phyloP scores from a whole-genome alignment of 345 rosid genomes.

The Kandelia obovata region DNA sequence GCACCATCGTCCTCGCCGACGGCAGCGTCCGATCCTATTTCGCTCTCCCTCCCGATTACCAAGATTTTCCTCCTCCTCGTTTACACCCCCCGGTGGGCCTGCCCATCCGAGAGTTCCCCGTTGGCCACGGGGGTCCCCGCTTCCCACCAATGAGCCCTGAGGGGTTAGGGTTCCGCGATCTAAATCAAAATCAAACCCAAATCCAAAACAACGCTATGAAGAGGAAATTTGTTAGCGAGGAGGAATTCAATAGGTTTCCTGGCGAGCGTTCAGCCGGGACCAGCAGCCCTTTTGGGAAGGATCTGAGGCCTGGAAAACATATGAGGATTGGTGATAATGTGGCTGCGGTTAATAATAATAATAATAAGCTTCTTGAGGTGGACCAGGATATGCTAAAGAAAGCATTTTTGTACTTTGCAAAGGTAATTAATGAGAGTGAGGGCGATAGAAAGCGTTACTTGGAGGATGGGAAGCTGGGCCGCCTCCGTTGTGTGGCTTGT shows the following conservation, averaged over 20 bases:
- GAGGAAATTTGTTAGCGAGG: constrained; percentile 47
- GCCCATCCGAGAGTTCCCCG: constrained; percentile 3
- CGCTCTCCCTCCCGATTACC: constrained; percentile 91
- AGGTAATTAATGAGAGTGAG: constrained; percentile 59
- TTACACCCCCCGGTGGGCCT: constrained; percentile 25
- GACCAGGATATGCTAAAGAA: constrained; percentile 61
- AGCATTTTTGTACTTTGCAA: constrained; percentile 64
- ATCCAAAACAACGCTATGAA: constrained; percentile 31
- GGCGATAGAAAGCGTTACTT: constrained; percentile 59
- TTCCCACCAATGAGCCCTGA: constrained; percentile 35
- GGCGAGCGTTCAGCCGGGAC: constrained; percentile 33
- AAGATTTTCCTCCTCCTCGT: constrained; percentile 45
- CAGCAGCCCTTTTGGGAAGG: constrained; percentile 31
- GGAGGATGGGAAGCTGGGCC: constrained; percentile 77
- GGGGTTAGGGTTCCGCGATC: constrained; percentile 52
- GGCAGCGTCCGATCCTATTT: constrained; percentile 94
- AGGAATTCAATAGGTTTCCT: constrained; percentile 22
- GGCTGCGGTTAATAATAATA: constrained; percentile 11
- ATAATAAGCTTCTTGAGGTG: constrained; percentile 42
- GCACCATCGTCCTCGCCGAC: constrained; percentile 71
- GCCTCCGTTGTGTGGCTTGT: constrained; percentile 76
- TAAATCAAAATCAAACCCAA: constrained; percentile 4
- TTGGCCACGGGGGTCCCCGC: constrained; percentile 5
- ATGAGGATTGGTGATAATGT: constrained; percentile 36
- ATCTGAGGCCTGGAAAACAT: constrained; percentile 45